Evolutionary conservation across 345 rosid species (phyloP).

Genomic region (Camelina hispida): DNA sequence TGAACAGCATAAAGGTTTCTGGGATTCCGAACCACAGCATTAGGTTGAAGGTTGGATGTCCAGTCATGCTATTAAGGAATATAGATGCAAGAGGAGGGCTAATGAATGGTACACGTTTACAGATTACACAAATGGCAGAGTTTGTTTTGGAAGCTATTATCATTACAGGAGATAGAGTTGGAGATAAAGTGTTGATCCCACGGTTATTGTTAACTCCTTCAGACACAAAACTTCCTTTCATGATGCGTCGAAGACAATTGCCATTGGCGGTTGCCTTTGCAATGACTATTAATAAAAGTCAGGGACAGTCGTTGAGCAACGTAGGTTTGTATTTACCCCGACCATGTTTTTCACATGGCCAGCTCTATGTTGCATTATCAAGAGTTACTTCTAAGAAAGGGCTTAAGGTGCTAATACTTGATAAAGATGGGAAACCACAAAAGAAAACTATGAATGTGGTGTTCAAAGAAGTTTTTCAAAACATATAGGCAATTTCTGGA

Average conservation of each 20-base stretch:
- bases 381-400: neutral
- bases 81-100: neutral
- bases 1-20: no score
- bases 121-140: neutral
- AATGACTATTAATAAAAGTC: neutral
- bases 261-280: neutral
- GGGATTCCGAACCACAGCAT: no score
- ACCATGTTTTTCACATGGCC: neutral
- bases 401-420: neutral
- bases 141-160: neutral
- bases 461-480: neutral
- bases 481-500: no score
- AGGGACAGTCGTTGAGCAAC: neutral
- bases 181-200: neutral
- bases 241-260: neutral
- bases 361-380: neutral
- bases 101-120: no score
- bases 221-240: no score
- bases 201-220: neutral
- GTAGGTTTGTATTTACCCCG: neutral
- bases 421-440: neutral
- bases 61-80: neutral
- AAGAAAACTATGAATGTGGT: neutral
- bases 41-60: no score
- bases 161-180: neutral